phyloP scores from a whole-genome alignment of 306 rosid genomes.

The Prinsepia uniflora region DNA sequence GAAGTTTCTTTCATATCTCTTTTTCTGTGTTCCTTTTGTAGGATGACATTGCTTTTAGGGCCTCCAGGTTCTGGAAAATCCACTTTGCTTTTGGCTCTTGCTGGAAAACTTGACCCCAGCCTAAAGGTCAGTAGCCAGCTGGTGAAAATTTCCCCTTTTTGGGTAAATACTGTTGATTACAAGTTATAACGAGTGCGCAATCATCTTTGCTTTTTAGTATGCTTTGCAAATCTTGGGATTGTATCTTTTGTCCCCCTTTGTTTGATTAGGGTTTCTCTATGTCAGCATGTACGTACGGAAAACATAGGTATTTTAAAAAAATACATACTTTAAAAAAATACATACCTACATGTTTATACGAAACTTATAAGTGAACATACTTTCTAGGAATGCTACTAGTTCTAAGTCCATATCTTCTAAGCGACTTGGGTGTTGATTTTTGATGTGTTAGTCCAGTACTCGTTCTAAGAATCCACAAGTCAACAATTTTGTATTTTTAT shows the following conservation, averaged over 20 bases:
- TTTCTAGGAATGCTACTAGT: too few relatives aligned
- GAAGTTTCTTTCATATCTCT: not conserved
- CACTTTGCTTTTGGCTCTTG: slow-evolving; percentile 70
- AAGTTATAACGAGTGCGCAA: not conserved
- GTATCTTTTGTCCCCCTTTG: too few relatives aligned
- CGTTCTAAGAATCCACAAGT: too few relatives aligned
- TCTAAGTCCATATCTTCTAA: too few relatives aligned
- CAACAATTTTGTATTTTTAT: not conserved
- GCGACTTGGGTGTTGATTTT: too few relatives aligned
- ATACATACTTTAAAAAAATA: too few relatives aligned
- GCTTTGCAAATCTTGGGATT: not conserved
- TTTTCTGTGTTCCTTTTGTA: slow-evolving; percentile 23
- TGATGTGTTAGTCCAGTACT: too few relatives aligned
- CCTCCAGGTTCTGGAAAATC: slow-evolving; percentile 89
- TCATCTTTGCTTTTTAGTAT: not conserved
- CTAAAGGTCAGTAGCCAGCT: slow-evolving; percentile 45
- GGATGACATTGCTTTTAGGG: slow-evolving; percentile 89
- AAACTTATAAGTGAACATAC: too few relatives aligned
- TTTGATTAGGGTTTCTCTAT: too few relatives aligned
- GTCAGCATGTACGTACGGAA: too few relatives aligned
- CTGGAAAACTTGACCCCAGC: slow-evolving; percentile 66
- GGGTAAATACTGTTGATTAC: slow-evolving; percentile 16
- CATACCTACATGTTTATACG: too few relatives aligned
- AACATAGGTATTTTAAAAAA: too few relatives aligned
- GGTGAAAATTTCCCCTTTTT: not conserved